A percentile compares a stretch with the other conserved stretches of the same genome.
phyloP scores from a whole-genome alignment of 2,329 filamentous ascomycete genomes.

The Colletotrichum plurivorum region DNA sequence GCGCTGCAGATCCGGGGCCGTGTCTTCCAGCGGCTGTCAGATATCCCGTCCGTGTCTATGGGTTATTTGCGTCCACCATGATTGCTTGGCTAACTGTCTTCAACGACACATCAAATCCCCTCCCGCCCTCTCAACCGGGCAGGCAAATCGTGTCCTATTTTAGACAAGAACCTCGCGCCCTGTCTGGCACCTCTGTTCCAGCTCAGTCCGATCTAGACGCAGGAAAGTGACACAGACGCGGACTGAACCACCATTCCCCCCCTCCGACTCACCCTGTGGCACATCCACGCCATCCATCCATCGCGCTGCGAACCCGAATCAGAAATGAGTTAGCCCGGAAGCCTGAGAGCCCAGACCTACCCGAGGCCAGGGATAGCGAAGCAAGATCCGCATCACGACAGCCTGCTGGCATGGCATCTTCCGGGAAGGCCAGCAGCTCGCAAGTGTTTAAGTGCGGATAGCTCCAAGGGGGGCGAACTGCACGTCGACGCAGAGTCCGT shows the following conservation, averaged over 20 bases:
- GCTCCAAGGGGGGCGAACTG: not conserved
- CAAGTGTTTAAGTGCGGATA: not conserved
- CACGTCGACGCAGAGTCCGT: conserved; percentile 10
- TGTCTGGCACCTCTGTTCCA: conserved; percentile 10
- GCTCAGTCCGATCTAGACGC: conserved; percentile 12
- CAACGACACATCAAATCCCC: not conserved
- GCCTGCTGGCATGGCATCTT: not conserved
- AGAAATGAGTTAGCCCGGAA: conserved; percentile 12
- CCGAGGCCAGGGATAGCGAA: not conserved
- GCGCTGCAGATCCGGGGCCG: conserved; percentile 27
- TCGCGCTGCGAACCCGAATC: conserved; percentile 9
- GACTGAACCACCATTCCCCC: conserved; percentile 1
- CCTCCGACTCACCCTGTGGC: conserved; percentile 9
- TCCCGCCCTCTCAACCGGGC: not conserved
- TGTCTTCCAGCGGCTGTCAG: conserved; percentile 32
- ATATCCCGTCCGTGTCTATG: conserved; percentile 8
- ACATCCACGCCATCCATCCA: conserved; percentile 5
- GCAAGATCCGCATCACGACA: too few species aligned
- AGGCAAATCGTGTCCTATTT: conserved; percentile 8
- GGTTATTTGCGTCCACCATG: not conserved
- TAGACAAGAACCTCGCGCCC: not conserved
- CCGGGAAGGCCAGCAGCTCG: too few species aligned
- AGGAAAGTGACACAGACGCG: conserved; percentile 18
- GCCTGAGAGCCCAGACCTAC: not conserved
- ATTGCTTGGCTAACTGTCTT: too few species aligned